Conservation (phyloP, 768 basidiomycete genomes). For the Auricularia heimuer region DNA sequence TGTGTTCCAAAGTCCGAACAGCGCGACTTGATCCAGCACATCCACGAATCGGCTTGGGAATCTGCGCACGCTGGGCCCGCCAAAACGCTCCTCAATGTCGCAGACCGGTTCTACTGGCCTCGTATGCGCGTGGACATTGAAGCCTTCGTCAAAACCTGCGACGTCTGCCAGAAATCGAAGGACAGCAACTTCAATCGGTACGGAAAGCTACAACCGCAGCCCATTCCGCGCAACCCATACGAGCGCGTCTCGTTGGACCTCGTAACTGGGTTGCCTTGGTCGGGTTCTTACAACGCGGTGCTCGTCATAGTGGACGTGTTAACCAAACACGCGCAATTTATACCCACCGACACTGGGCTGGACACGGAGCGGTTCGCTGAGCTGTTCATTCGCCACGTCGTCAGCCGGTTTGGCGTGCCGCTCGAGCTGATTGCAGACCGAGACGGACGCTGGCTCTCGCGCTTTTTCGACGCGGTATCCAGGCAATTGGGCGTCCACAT, state of each 20-base stretch:
- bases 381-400: slow-evolving; percentile 9
- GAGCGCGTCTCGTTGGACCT: slow-evolving; percentile 20
- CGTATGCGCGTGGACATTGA: slow-evolving; percentile 10
- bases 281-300: slow-evolving; percentile 12
- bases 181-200: neutral
- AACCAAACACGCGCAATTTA: slow-evolving; percentile 11
- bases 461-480: slow-evolving; percentile 6
- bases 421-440: slow-evolving; percentile 6
- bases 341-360: slow-evolving; percentile 9
- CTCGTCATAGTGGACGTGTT: slow-evolving; percentile 15
- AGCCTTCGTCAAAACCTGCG: slow-evolving; percentile 5
- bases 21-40: slow-evolving; percentile 1
- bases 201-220: slow-evolving; percentile 7
- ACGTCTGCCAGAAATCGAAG: slow-evolving; percentile 12
- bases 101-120: slow-evolving; percentile 3
- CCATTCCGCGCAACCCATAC: slow-evolving; percentile 6
- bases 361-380: slow-evolving; percentile 5
- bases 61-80: slow-evolving; percentile 8
- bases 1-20: slow-evolving; percentile 7
- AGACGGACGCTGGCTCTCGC: slow-evolving; percentile 6
- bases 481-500: slow-evolving; percentile 1
- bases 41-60: slow-evolving; percentile 7
- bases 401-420: slow-evolving; percentile 8
- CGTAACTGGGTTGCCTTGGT: slow-evolving; percentile 18
- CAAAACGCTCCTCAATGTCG: slow-evolving; percentile 5